phyloP scores from a whole-genome alignment of 2,329 filamentous ascomycete species.

The Zymoseptoria tritici region DNA sequence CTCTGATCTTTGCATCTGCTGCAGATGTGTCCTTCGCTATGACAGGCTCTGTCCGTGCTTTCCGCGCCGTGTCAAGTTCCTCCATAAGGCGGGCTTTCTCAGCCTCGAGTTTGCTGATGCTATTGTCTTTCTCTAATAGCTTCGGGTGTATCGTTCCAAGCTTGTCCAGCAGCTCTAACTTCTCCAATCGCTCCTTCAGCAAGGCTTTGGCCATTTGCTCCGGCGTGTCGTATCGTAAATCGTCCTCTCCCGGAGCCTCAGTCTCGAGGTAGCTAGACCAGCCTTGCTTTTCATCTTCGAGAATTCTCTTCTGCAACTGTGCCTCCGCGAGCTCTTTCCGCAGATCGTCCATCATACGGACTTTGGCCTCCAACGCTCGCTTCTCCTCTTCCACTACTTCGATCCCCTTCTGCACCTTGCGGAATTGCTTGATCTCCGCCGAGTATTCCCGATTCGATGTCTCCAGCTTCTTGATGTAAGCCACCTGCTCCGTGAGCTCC shows the following conservation, averaged over 20 bases:
- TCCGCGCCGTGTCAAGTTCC: constrained; percentile 64
- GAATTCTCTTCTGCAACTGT: constrained; percentile 70
- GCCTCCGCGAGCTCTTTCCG: constrained; percentile 72
- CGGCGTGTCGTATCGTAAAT: constrained; percentile 74
- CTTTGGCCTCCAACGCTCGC: constrained; percentile 65
- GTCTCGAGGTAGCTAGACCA: constrained; percentile 82
- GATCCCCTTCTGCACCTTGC: constrained; percentile 76
- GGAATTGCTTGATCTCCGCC: constrained; percentile 70
- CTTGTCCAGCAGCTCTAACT: constrained; percentile 69
- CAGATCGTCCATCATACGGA: constrained; percentile 66
- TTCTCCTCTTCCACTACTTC: constrained; percentile 96
- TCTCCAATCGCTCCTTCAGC: constrained; percentile 72
- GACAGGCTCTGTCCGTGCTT: background rate
- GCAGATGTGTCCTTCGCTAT: constrained; percentile 16
- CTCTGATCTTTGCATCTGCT: constrained; percentile 58
- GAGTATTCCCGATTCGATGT: constrained; percentile 70
- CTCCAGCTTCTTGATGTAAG: constrained; percentile 82
- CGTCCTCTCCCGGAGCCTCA: constrained; percentile 52
- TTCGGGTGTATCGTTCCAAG: constrained; percentile 74
- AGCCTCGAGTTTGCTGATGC: constrained; percentile 62
- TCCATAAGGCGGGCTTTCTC: constrained; percentile 58
- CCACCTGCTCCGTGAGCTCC: constrained; percentile 83
- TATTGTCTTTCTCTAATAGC: constrained; percentile 65
- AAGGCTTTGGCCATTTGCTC: constrained; percentile 80
- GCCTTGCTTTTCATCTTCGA: constrained; percentile 79